Evolutionary conservation across 768 basidiomycete species (phyloP), one percentile per base, ranked within the genome.

Genomic region (Boletus pseudo-olivaceus): DNA sequence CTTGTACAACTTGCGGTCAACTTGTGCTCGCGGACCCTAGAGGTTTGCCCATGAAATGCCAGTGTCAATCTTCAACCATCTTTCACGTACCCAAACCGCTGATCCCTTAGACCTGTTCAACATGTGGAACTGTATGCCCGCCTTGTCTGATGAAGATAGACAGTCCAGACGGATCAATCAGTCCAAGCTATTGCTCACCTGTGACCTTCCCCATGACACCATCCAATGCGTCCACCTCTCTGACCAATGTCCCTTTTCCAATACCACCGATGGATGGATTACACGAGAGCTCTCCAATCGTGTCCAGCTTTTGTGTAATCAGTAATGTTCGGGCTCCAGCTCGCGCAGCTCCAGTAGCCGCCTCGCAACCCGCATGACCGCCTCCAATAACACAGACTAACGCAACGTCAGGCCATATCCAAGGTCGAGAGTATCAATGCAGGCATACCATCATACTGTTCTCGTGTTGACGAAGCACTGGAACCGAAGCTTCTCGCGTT

Each of bases 211-310:
- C 93, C 77, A 92, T 93, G 10, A 94, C 64, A 3, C 93, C 93
- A 60, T 93, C 93, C 53, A 96, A 72, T 29, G 93, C 93, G 64
- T 96, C 93, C 6, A 96, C 84, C 68, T 96, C 93, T 40, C 88
- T 77, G n/a, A 95, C 90, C 30, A 96, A 75, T 0, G 87, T 93
- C 19, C 93, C 93, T 72, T 96, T 96, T 6, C 93, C 93, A 4
- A 96, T 85, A 19, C 92, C 92, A 7, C 93, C 93, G 55, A 95
- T 88, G 1, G 90, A 92, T 3, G 93, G 93, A 68, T 96, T 96
- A 62, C 93, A 96, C 20, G 91, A 93, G 63, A 96, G 73, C 57
- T 82, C 84, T 33, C 93, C 93, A 43, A 96, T 82, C 0, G 85
- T 92, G 47, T 88, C 85, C 15, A 90, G 64, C 49, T 81, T 85